phyloP scores from a whole-genome alignment of 768 basidiomycete species.

The Leucosporidium yakuticum region DNA sequence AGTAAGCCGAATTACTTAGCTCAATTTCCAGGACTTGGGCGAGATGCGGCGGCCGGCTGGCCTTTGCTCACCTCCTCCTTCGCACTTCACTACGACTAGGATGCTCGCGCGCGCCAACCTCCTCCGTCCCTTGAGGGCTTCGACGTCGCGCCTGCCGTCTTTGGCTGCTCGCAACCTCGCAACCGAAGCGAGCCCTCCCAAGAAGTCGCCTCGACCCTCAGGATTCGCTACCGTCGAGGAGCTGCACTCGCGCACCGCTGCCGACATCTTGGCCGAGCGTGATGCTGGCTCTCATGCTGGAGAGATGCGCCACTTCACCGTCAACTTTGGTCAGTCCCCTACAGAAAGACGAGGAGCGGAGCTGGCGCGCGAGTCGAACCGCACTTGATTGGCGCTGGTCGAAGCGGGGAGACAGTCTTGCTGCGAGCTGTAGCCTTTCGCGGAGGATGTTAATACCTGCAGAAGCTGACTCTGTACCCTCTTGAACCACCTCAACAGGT shows the following conservation, averaged over 20 bases:
- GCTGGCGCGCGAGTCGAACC: background rate
- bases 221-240: slow-evolving; percentile 60
- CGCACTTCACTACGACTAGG: slow-evolving; percentile 7
- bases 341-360: background rate
- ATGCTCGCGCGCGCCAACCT: background rate
- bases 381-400: slow-evolving; percentile 1
- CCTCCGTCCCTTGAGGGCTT: background rate
- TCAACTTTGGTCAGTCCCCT: slow-evolving; percentile 67
- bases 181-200: slow-evolving; percentile 11
- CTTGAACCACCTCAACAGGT: slow-evolving; percentile 43
- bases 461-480: background rate
- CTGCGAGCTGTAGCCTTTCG: background rate
- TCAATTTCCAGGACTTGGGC: no score
- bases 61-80: no score
- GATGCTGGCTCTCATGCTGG: slow-evolving; percentile 35
- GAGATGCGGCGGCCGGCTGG: no score
- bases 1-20: no score
- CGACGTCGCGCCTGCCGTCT: background rate
- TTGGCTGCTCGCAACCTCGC: slow-evolving; percentile 12
- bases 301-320: slow-evolving; percentile 80
- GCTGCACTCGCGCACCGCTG: slow-evolving; percentile 68
- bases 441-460: background rate
- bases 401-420: background rate
- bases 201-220: background rate
- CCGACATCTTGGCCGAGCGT: slow-evolving; percentile 68